Evolutionary conservation across 2,329 filamentous ascomycete species (phyloP).

Genomic region (Phoma sp.): DNA sequence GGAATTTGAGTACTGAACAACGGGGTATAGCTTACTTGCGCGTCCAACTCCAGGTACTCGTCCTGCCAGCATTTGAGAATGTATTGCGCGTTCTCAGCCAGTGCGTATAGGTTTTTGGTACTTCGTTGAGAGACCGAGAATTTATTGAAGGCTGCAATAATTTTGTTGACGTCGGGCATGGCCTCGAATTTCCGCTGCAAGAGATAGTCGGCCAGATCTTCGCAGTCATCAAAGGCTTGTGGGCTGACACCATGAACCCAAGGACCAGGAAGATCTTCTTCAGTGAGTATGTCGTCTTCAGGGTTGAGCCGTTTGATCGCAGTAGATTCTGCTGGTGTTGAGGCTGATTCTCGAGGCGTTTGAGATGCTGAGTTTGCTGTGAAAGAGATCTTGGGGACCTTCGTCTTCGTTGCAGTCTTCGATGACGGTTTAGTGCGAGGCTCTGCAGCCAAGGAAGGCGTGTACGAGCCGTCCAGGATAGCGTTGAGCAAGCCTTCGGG

Average conservation of each 20-base stretch:
- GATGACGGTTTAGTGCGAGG: constrained; percentile 11
- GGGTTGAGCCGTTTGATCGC: constrained; percentile 35
- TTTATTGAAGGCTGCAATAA: constrained; percentile 53
- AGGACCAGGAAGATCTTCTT: constrained; percentile 46
- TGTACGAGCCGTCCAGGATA: constrained; percentile 16
- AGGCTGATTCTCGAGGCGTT: constrained; percentile 34
- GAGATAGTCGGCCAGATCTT: constrained; percentile 51
- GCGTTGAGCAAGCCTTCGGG: constrained; percentile 26
- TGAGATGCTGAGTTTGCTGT: constrained; percentile 29
- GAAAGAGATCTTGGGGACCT: constrained; percentile 32
- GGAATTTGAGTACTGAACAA: neutral
- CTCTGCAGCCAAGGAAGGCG: constrained; percentile 10
- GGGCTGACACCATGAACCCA: constrained; percentile 39
- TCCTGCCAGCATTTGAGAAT: constrained; percentile 64
- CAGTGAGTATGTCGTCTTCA: constrained; percentile 44
- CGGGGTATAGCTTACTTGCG: constrained; percentile 32
- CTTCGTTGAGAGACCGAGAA: constrained; percentile 52
- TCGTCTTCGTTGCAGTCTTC: constrained; percentile 18
- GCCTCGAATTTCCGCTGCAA: constrained; percentile 50
- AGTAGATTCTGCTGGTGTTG: constrained; percentile 32
- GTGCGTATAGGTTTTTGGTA: constrained; percentile 60
- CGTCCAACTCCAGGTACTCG: constrained; percentile 64
- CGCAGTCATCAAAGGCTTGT: constrained; percentile 43
- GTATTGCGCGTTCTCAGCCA: constrained; percentile 61
- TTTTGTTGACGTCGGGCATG: constrained; percentile 51